Evolutionary conservation across 176 grass and related monocot genomes (phyloP).

Genomic region (Phoenix roebelenii): DNA sequence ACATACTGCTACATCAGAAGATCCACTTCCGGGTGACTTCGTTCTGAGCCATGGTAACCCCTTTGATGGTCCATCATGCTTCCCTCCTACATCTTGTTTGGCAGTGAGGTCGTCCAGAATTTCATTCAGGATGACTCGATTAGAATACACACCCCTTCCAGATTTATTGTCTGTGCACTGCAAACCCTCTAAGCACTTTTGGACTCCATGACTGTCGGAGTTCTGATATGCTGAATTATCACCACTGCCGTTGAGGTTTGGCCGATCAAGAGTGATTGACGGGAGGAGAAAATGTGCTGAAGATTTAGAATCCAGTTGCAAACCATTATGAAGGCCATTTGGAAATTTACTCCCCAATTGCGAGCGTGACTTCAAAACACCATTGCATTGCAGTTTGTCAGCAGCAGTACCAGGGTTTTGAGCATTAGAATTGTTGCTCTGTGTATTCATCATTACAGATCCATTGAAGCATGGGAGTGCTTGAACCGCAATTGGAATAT

Average conservation of each 20-base stretch:
- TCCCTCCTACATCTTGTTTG: constrained; percentile 4
- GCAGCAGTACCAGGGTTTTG: constrained; percentile 22
- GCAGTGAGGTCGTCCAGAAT: constrained; percentile 23
- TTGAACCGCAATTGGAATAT: constrained; percentile 27
- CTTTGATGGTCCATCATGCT: constrained; percentile 15
- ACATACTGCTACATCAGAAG: too few species aligned
- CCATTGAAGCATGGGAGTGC: constrained; percentile 36
- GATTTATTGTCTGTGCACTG: constrained; percentile 24
- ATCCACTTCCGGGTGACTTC: background rate
- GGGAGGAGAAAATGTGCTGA: constrained; percentile 12
- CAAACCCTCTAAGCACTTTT: constrained; percentile 29
- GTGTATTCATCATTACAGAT: constrained; percentile 23
- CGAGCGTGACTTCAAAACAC: constrained; percentile 9
- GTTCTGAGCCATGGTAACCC: constrained; percentile 33
- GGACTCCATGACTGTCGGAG: background rate
- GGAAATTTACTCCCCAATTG: background rate
- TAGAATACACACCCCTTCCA: constrained; percentile 45
- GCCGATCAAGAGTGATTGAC: constrained; percentile 23
- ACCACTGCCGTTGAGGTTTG: constrained; percentile 10
- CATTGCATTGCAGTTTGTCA: constrained; percentile 15
- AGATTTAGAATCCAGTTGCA: constrained; percentile 28
- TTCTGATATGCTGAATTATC: constrained; percentile 1
- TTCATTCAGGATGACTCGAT: constrained; percentile 35
- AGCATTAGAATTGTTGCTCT: constrained; percentile 15
- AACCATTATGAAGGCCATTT: constrained; percentile 22